These are phyloP conservation scores for Neurospora pannonica DNA, from an alignment of 495 filamentous ascomycete genomes.

Conservation along the genomic window DNA sequence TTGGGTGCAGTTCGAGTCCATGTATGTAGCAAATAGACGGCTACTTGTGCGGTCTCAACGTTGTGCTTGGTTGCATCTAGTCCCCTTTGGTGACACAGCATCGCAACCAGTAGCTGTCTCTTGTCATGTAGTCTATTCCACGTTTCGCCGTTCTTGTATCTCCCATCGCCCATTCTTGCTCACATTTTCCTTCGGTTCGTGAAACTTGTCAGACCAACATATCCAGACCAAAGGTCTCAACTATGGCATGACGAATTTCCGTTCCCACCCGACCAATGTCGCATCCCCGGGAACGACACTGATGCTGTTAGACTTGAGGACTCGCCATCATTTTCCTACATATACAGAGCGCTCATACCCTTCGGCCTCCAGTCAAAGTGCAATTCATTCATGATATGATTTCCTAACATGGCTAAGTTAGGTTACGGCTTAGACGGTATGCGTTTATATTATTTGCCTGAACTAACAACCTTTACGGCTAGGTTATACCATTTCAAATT, in stretches of 20 bases:
- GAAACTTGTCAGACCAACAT: background rate
- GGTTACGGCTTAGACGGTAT: background rate
- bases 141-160: background rate
- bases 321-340: background rate
- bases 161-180: background rate
- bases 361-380: background rate
- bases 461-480: background rate
- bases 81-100: background rate
- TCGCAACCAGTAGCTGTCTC: background rate
- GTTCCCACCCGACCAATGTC: background rate
- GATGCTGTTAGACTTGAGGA: background rate
- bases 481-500: background rate
- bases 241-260: background rate
- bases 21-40: background rate
- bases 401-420: background rate
- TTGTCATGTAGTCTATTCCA: background rate
- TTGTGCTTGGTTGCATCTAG: background rate
- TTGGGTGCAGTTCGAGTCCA: background rate
- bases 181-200: background rate
- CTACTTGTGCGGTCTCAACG: background rate
- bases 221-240: background rate
- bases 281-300: background rate
- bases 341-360: background rate
- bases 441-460: background rate
- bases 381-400: background rate